Evolutionary conservation across 2,329 filamentous ascomycete species (phyloP).

Genomic region (Aureobasidium mangrovei): DNA sequence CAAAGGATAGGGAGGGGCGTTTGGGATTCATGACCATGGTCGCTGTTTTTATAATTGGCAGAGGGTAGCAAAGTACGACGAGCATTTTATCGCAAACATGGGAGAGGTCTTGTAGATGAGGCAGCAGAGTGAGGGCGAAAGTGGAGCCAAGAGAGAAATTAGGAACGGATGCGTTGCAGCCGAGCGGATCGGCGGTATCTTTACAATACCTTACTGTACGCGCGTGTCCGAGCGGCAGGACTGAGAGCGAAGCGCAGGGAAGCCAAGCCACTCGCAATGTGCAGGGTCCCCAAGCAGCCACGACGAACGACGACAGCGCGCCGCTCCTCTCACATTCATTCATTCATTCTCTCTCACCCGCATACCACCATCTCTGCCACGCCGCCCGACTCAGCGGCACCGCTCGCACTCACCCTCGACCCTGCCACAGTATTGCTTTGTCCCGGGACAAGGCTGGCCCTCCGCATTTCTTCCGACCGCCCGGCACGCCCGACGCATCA

Average conservation of each 20-base stretch:
- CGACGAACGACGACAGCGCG: too few relatives aligned
- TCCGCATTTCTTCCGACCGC: background rate
- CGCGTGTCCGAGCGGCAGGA: too few relatives aligned
- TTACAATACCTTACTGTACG: too few relatives aligned
- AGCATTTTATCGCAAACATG: slow-evolving; percentile 12
- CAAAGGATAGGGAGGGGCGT: slow-evolving; percentile 6
- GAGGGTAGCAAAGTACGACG: background rate
- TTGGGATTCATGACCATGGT: slow-evolving; percentile 7
- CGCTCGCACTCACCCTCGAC: background rate
- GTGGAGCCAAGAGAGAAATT: background rate
- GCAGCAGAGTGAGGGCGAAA: background rate
- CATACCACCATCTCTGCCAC: background rate
- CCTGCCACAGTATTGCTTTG: background rate
- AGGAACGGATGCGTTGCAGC: background rate
- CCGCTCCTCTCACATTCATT: too few relatives aligned
- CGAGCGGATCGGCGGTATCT: background rate
- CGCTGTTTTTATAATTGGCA: background rate
- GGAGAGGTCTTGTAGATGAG: background rate
- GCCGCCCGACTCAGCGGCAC: background rate
- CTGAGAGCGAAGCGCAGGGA: too few relatives aligned
- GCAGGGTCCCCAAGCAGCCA: too few relatives aligned
- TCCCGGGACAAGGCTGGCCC: background rate
- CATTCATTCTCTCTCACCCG: too few relatives aligned
- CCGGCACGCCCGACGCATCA: slow-evolving; percentile 6
- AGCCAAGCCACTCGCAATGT: too few relatives aligned